phyloP scores from a whole-genome alignment of 257 asterid genomes.

The Plectranthus barbatus region DNA sequence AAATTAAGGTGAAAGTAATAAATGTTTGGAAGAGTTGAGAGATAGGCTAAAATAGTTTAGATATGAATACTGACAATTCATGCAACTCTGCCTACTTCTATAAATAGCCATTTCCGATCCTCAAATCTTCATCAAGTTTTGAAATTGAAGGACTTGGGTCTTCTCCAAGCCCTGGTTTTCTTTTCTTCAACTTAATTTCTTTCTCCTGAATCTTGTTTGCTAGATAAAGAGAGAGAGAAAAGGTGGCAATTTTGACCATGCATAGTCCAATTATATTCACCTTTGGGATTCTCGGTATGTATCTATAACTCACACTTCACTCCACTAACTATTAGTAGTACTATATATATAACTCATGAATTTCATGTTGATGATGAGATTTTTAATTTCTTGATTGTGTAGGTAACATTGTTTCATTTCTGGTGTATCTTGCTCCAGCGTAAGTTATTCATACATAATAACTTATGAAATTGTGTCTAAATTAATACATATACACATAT shows the following conservation, averaged over 20 bases:
- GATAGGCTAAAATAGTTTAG: neutral
- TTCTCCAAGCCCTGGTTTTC: neutral
- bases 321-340: no score
- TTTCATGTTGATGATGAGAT: conserved; percentile 8
- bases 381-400: conserved; percentile 8
- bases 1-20: neutral
- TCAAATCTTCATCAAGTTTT: conserved; percentile 6
- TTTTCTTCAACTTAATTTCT: neutral
- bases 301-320: neutral
- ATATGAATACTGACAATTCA: neutral
- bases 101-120: conserved; percentile 10
- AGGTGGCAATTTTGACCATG: conserved; percentile 3
- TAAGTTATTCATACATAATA: conserved; percentile 18
- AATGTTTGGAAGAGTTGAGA: neutral
- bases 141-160: neutral
- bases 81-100: neutral
- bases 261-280: conserved; percentile 12
- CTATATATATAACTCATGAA: neutral
- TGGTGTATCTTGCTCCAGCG: conserved; percentile 45
- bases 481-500: no score
- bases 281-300: conserved; percentile 32
- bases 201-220: no score
- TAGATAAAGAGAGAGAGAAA: no score
- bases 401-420: conserved; percentile 37
- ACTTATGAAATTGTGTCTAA: no score